A percentile compares a stretch with the other conserved stretches of the same genome.
Evolutionary conservation across 2,329 filamentous ascomycete species (phyloP).

Genomic region (Pseudogymnoascus sp.): DNA sequence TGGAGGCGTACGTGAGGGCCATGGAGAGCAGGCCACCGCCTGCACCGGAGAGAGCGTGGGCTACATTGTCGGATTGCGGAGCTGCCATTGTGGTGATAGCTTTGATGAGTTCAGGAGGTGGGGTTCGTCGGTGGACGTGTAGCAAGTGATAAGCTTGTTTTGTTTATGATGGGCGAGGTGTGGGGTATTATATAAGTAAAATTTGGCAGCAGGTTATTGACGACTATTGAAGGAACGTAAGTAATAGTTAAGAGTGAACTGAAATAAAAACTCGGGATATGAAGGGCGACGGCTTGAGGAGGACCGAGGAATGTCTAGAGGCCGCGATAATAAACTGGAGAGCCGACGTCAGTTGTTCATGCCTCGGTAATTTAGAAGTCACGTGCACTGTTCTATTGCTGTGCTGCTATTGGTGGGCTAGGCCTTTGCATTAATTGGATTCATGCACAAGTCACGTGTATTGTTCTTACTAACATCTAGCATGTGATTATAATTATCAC

Average conservation of each 20-base stretch:
- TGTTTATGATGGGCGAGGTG: neutral
- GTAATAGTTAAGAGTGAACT: neutral
- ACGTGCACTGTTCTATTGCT: neutral
- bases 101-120: neutral
- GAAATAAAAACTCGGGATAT: neutral
- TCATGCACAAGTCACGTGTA: neutral
- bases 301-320: neutral
- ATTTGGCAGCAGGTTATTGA: neutral
- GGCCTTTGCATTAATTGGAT: neutral
- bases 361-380: constrained; percentile 5
- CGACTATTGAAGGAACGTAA: neutral
- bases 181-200: neutral
- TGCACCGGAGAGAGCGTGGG: constrained; percentile 85
- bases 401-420: neutral
- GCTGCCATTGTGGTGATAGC: constrained; percentile 19
- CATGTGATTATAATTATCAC: constrained; percentile 2
- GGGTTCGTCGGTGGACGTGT: neutral
- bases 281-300: neutral
- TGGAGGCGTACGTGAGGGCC: constrained; percentile 68
- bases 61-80: constrained; percentile 85
- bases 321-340: constrained; percentile 5
- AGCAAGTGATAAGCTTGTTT: neutral
- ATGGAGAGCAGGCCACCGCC: constrained; percentile 93
- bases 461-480: neutral
- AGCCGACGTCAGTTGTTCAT: constrained; percentile 4